Evolutionary conservation across 495 filamentous ascomycete genomes (phyloP).

Genomic region (Aspergillus coremiiformis): DNA sequence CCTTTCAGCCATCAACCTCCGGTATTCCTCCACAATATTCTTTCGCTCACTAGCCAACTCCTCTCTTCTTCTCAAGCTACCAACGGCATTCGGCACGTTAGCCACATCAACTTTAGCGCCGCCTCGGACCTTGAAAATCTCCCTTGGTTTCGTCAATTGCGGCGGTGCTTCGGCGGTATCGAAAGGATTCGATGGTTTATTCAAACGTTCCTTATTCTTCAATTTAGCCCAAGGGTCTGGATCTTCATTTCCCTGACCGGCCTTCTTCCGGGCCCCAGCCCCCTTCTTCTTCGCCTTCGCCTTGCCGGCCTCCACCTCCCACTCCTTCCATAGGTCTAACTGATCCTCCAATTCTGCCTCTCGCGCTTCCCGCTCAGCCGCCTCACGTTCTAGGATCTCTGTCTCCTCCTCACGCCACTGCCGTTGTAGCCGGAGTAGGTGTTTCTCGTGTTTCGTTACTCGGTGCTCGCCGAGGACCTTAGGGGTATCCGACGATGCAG

Average conservation of each 20-base stretch:
- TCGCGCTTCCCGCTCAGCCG: constrained; percentile 55
- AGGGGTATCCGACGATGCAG: constrained; percentile 17
- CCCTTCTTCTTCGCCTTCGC: constrained; percentile 55
- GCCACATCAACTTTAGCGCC: constrained; percentile 65
- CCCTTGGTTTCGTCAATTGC: constrained; percentile 56
- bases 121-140: constrained; percentile 59
- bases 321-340: constrained; percentile 40
- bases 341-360: constrained; percentile 47
- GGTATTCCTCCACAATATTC: constrained; percentile 74
- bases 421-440: constrained; percentile 70
- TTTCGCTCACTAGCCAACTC: constrained; percentile 69
- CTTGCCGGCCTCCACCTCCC: constrained; percentile 39
- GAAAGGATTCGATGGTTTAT: constrained; percentile 50
- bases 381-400: constrained; percentile 54
- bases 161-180: constrained; percentile 82
- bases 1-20: constrained; percentile 68
- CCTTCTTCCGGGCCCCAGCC: constrained; percentile 29
- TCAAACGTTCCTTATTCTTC: constrained; percentile 47
- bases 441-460: constrained; percentile 75
- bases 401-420: constrained; percentile 75
- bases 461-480: constrained; percentile 47
- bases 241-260: constrained; percentile 42
- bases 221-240: constrained; percentile 81
- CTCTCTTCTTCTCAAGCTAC: constrained; percentile 74
- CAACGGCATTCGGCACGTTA: constrained; percentile 66